Evolutionary conservation across 108 stramenopile genomes (phyloP).

Genomic region (Cyclotella cryptica): DNA sequence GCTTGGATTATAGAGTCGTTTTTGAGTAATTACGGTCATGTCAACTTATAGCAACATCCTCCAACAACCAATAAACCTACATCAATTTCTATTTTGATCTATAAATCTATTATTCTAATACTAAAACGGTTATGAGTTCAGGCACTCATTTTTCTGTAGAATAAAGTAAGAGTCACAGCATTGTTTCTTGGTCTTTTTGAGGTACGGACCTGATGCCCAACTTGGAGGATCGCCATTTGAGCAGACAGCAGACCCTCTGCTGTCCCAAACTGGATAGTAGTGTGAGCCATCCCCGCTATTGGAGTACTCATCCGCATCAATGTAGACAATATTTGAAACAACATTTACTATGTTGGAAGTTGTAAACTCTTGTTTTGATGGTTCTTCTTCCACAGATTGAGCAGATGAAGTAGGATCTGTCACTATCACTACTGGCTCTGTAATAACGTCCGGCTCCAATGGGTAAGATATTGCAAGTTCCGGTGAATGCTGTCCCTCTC

Average conservation of each 20-base stretch:
- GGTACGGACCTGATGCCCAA: constrained; percentile 48
- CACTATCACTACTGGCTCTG: neutral
- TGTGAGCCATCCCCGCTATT: constrained; percentile 3
- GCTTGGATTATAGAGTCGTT: no score
- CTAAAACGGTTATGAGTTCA: constrained; percentile 26
- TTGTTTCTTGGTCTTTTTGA: constrained; percentile 42
- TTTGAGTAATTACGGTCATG: no score
- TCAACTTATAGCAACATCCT: no score
- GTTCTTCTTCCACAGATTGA: neutral
- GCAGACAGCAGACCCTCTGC: constrained; percentile 22
- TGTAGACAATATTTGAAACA: constrained; percentile 12
- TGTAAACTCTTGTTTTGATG: constrained; percentile 10
- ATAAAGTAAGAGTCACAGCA: constrained; percentile 46
- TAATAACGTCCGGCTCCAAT: neutral
- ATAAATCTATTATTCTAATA: no score
- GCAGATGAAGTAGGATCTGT: constrained; percentile 3
- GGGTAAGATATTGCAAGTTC: constrained; percentile 32
- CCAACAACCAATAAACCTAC: no score
- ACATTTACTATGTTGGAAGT: constrained; percentile 15
- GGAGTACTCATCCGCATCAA: constrained; percentile 23
- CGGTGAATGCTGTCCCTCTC: constrained; percentile 37
- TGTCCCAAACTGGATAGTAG: constrained; percentile 46
- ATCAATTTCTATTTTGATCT: no score
- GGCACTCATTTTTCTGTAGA: constrained; percentile 37
- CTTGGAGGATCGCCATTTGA: constrained; percentile 30